Percentiles rank a stretch among this genome's conserved stretches.
phyloP scores from a whole-genome alignment of 2,329 filamentous ascomycete genomes.

The Cordyceps pruinosa region DNA sequence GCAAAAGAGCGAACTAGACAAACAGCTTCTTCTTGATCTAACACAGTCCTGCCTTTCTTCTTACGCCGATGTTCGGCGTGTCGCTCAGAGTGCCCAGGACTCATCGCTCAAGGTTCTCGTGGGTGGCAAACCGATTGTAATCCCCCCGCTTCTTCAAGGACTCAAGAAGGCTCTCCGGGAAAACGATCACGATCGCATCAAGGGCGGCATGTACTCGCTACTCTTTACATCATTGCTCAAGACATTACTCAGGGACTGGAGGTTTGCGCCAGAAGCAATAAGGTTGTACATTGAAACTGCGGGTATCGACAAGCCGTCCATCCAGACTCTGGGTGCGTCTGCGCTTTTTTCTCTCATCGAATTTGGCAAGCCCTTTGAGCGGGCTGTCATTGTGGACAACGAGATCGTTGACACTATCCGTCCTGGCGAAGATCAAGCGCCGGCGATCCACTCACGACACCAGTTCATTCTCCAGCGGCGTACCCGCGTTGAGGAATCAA shows the following conservation, averaged over 20 bases:
- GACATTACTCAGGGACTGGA: conserved; percentile 87
- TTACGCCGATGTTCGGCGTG: conserved; percentile 92
- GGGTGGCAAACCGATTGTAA: conserved; percentile 79
- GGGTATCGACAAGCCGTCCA: conserved; percentile 85
- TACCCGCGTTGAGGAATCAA: conserved; percentile 72
- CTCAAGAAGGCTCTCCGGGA: conserved; percentile 71
- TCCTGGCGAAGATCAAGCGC: conserved; percentile 57
- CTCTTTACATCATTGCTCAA: conserved; percentile 83
- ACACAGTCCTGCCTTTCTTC: conserved; percentile 83
- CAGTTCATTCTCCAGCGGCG: conserved; percentile 70
- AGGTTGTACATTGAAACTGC: conserved; percentile 84
- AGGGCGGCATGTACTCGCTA: conserved; percentile 86
- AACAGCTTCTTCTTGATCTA: conserved; percentile 74
- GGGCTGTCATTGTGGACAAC: conserved; percentile 75
- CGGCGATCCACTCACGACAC: conserved; percentile 53
- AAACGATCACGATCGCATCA: conserved; percentile 84
- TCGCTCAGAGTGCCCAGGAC: conserved; percentile 86
- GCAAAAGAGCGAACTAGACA: conserved; percentile 85
- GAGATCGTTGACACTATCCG: conserved; percentile 64
- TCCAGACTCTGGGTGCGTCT: conserved; percentile 78
- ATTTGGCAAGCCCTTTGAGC: conserved; percentile 81
- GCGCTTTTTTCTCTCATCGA: conserved; percentile 84
- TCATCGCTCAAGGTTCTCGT: conserved; percentile 88
- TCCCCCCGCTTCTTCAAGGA: conserved; percentile 75
- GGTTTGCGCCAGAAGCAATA: conserved; percentile 85